A percentile compares a stretch with the other conserved stretches of the same genome.
These are phyloP conservation scores for Polysphondylium violaceum DNA, from an alignment of 78 protist species.

Conservation along the genomic window DNA sequence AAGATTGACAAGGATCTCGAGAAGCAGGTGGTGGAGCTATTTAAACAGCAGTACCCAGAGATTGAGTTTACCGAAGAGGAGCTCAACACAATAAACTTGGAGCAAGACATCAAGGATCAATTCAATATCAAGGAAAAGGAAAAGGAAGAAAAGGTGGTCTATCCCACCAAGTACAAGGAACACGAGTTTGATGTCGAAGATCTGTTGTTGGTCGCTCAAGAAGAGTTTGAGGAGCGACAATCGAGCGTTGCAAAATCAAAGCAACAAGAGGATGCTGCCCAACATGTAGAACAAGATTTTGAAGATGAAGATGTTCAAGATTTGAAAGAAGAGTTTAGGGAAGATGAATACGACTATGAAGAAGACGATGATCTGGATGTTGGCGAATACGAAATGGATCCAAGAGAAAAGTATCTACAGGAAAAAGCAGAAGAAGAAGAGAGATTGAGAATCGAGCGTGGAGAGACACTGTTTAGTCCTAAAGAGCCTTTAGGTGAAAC, in stretches of 20 bases:
- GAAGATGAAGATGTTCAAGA: background rate
- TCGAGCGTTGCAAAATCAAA: background rate
- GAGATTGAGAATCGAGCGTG: background rate
- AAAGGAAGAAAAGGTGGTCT: background rate
- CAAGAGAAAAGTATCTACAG: conserved; percentile 13
- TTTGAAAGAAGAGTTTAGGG: background rate
- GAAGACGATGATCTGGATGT: conserved; percentile 13
- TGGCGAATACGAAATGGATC: background rate
- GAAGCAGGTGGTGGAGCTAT: conserved; percentile 1
- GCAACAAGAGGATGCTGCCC: background rate
- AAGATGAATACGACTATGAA: conserved; percentile 7
- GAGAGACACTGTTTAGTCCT: background rate
- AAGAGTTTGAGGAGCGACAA: background rate
- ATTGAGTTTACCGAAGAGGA: background rate
- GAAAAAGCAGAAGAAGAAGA: conserved; percentile 3
- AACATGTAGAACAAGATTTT: background rate
- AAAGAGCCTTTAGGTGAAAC: background rate
- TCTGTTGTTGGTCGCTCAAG: background rate
- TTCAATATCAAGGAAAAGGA: too few species aligned
- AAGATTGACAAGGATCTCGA: conserved; percentile 17
- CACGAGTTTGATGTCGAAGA: conserved; percentile 13
- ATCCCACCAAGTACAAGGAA: background rate
- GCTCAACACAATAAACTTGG: background rate
- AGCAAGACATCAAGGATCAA: background rate
- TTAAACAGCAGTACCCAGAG: conserved; percentile 33